These are phyloP conservation scores for Epichloe brachyelytri DNA, from an alignment of 2,329 filamentous ascomycete genomes.

Conservation along the genomic window DNA sequence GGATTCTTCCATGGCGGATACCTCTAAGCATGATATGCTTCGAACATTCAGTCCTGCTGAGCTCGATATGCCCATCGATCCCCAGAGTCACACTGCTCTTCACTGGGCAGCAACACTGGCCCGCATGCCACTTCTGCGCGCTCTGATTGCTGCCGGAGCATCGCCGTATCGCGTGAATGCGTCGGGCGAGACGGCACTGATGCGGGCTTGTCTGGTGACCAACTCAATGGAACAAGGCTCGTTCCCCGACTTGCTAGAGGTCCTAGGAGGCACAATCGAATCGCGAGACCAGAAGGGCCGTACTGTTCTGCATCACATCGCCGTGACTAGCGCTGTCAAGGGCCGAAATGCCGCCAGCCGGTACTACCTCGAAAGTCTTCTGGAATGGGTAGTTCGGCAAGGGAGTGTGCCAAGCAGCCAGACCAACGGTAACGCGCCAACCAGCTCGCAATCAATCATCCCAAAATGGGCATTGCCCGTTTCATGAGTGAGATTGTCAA, in stretches of 20 bases:
- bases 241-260: slow-evolving; percentile 81
- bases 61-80: slow-evolving; percentile 84
- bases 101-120: slow-evolving; percentile 95
- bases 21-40: slow-evolving; percentile 63
- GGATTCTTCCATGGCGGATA: slow-evolving; percentile 57
- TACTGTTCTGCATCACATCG: slow-evolving; percentile 92
- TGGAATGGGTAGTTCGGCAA: slow-evolving; percentile 89
- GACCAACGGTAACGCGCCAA: slow-evolving; percentile 21
- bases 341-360: slow-evolving; percentile 82
- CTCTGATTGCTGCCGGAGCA: slow-evolving; percentile 72
- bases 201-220: slow-evolving; percentile 83
- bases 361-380: slow-evolving; percentile 87
- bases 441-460: slow-evolving; percentile 26
- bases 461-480: slow-evolving; percentile 71
- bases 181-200: slow-evolving; percentile 81
- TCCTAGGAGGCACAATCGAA: slow-evolving; percentile 81
- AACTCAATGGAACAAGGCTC: slow-evolving; percentile 87
- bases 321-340: slow-evolving; percentile 89
- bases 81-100: slow-evolving; percentile 76
- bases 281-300: slow-evolving; percentile 78
- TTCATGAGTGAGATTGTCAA: slow-evolving; percentile 98
- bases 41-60: slow-evolving; percentile 64
- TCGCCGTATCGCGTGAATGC: slow-evolving; percentile 81
- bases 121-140: slow-evolving; percentile 66
- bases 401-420: slow-evolving; percentile 50